Base-by-base conservation (phyloP, 371 early-diverging fungal genomes). In the Choanephora cucurbitarum region DNA sequence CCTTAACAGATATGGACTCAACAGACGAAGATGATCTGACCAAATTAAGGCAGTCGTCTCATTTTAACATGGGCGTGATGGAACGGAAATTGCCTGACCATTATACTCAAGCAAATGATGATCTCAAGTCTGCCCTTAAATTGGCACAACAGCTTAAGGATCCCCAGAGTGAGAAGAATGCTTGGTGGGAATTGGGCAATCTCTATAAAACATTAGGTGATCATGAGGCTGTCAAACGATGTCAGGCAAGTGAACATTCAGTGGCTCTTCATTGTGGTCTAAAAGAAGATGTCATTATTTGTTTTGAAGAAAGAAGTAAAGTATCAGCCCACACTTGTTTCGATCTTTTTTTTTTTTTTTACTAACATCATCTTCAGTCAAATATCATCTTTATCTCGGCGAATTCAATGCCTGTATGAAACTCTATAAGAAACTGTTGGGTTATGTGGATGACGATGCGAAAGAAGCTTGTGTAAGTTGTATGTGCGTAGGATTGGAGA, bases 21-120 rank as follows among this genome's bases (percentile, higher is more conserved):
- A 23, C 49, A 18, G 64, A 67, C 24, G 47, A 46, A 7, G 59
- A 49, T 8, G 42, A 44, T 21, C 34, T 62, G 14, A 31, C 49
- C 3, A 49, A 50, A 40, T 22, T 72, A 11, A 55, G 23, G 2
- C 67, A 65, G 28, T 69, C 75, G 0, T 66, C 62, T 17, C 31
- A 66, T 22, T 71, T 73, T 24, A 79, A 79, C 52, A 48, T 75
- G 48, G 79, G 75, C 11, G 66, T 75, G 0, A 69, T 75, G 24
- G 62, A 62, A 44, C 48, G 55, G 10, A 72, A 74, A 37, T 32
- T 67, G 9, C 24, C 44, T 5, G 40, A 42, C 14, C 41, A 57
- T 15, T 21, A 48, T 18, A 28, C 37, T 2, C 43, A 44, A 1
- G 69, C 62, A 9, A 54, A 60, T 41, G 23, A 19, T 0, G 56